Evolutionary conservation across 148 eudicot genomes (phyloP).

Genomic region (Camellia lanceoleosa): DNA sequence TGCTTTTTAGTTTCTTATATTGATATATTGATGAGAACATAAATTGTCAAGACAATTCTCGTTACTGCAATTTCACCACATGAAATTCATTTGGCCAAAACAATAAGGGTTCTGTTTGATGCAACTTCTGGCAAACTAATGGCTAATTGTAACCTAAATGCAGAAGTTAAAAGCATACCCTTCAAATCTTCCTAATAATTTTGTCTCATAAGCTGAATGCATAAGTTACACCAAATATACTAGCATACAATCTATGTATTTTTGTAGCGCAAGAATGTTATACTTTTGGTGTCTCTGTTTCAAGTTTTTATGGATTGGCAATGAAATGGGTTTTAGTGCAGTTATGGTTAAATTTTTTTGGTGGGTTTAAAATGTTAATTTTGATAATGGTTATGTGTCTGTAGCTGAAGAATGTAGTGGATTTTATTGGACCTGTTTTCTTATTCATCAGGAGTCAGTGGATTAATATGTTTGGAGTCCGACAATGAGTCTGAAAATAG

Average conservation of each 20-base stretch:
- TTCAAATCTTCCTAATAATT: too few relatives aligned
- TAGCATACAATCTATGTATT: neutral
- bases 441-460: constrained; percentile 32
- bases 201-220: too few relatives aligned
- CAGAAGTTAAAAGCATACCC: too few relatives aligned
- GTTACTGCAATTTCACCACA: too few relatives aligned
- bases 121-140: too few relatives aligned
- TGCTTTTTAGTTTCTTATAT: too few relatives aligned
- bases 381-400: neutral
- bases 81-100: too few relatives aligned
- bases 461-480: constrained; percentile 64
- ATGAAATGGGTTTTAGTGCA: neutral
- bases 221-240: too few relatives aligned
- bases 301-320: neutral
- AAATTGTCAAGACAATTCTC: too few relatives aligned
- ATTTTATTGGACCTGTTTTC: constrained; percentile 1
- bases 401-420: constrained; percentile 3
- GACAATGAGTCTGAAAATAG: constrained; percentile 50
- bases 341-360: neutral
- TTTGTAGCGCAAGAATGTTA: neutral
- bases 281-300: neutral
- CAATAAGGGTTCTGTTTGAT: too few relatives aligned
- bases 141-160: too few relatives aligned
- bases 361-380: neutral
- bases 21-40: too few relatives aligned